Evolutionary conservation across 441 rosid species (phyloP), one percentile per base, ranked within the genome.

Genomic region (Capsella rubella): DNA sequence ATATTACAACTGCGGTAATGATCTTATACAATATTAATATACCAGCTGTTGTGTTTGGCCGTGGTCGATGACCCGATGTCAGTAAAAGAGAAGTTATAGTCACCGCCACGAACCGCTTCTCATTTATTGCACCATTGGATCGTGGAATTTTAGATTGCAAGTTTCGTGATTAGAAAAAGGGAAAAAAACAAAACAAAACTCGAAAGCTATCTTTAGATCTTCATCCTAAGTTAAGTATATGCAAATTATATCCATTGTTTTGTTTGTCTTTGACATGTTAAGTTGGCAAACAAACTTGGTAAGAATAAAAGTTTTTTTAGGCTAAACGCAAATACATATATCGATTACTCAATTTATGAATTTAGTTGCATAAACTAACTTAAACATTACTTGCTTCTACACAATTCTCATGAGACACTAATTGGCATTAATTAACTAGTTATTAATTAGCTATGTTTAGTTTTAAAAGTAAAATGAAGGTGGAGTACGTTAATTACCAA

Each of bases 331-430:
- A 4, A 9, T 18, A 34, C 37, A 34, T 7, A 34, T 34, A 3
- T 49, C 13, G 21, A 4, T 50, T 21, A 1, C 54, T 21, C 13
- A 12, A 54, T 13, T 29, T 14, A 13, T 54, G 21, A 9, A 50
- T 21, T 4, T 50, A 9, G 21, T 18, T 50, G 5, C 18, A 16
- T 14, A 45, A 45, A 2, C n/a, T 5, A 45, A n/a, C 2, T 6
- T 11, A 13, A 40, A 4, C 12, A 47, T 8, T 16, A 18, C 28
- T n/a, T 57, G 42, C 8, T 32, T 31, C 34, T 31, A n/a, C 42
- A n/a, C 34, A 57, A 55, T 6, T 55, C 12, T 14, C 29, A 55
- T 37, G 59, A 54, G 18, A 54, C 59, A 37, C 64, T 8, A 56
- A 56, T 15, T 32, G 35, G 42, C 14, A 56, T n/a, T 35, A 21